A percentile compares a stretch with the other conserved stretches of the same genome.
Conservation (phyloP, 2,329 filamentous ascomycete species). For the Talaromyces sp. region DNA sequence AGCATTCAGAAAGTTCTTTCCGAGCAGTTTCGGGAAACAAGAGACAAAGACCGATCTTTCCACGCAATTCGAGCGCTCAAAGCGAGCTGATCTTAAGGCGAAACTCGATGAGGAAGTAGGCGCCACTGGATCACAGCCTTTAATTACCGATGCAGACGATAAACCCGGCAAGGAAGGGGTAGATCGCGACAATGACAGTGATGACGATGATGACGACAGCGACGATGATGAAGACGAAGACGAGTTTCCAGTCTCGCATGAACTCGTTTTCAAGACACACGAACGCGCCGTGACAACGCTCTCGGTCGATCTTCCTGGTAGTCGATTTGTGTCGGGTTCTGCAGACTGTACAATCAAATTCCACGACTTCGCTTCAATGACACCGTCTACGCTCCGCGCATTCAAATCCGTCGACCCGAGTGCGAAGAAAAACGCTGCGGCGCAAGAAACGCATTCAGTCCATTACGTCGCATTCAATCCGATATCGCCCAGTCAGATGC, state of each 20-base stretch:
- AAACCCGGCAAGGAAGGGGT: conserved; percentile 27
- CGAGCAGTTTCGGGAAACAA: conserved; percentile 81
- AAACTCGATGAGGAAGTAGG: conserved; percentile 28
- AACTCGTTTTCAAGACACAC: conserved; percentile 89
- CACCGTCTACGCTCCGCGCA: conserved; percentile 85
- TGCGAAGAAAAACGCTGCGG: conserved; percentile 67
- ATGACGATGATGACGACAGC: conserved; percentile 57
- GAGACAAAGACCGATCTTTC: conserved; percentile 69
- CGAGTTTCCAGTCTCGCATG: conserved; percentile 88
- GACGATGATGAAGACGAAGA: conserved; percentile 72
- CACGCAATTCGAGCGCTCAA: conserved; percentile 77
- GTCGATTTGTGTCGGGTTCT: conserved; percentile 83
- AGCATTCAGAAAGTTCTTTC: conserved; percentile 62
- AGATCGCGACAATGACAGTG: conserved; percentile 32
- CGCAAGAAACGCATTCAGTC: conserved; percentile 80
- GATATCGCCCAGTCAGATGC: conserved; percentile 72
- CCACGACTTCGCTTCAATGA: conserved; percentile 95
- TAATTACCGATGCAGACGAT: conserved; percentile 24
- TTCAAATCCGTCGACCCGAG: conserved; percentile 92
- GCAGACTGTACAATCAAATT: conserved; percentile 89
- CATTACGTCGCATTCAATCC: conserved; percentile 86
- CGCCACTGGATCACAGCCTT: not conserved
- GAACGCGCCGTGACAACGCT: conserved; percentile 81
- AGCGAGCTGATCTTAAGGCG: conserved; percentile 54
- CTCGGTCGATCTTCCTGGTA: conserved; percentile 80